Conservation (phyloP, 306 rosid species). For the Rosa lucieae region DNA sequence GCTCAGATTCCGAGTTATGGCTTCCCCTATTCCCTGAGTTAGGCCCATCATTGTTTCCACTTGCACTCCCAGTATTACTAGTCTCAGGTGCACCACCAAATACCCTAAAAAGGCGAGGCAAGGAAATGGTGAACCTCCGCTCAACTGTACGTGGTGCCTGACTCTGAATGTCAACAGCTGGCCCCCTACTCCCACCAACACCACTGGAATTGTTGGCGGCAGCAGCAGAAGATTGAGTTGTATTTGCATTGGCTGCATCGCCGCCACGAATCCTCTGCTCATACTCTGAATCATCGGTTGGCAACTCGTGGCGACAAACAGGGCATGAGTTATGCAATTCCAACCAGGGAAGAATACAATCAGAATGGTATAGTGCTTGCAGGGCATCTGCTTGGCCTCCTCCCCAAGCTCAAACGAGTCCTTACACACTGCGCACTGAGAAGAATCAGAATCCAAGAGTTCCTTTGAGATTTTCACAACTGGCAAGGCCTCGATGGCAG, state of each 20-base stretch:
- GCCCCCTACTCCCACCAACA: not conserved
- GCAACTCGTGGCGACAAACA: constrained; percentile 88
- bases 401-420: constrained; percentile 70
- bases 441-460: constrained; percentile 61
- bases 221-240: constrained; percentile 24
- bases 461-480: constrained; percentile 50
- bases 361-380: constrained; percentile 81
- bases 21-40: constrained; percentile 62
- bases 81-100: constrained; percentile 58
- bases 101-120: constrained; percentile 61
- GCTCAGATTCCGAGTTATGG: constrained; percentile 67
- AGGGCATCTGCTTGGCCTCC: constrained; percentile 80
- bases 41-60: constrained; percentile 47
- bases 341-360: constrained; percentile 87
- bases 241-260: constrained; percentile 31
- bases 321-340: constrained; percentile 91
- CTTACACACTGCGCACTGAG: constrained; percentile 93
- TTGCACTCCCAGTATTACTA: constrained; percentile 57
- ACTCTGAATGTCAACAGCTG: constrained; percentile 32
- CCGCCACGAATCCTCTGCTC: constrained; percentile 54
- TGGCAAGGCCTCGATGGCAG: constrained; percentile 62
- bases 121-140: constrained; percentile 62
- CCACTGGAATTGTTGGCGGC: constrained; percentile 10
- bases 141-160: constrained; percentile 40
- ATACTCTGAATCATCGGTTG: constrained; percentile 80